Base-by-base conservation (phyloP, 306 rosid genomes). In the Cicer arietinum region DNA sequence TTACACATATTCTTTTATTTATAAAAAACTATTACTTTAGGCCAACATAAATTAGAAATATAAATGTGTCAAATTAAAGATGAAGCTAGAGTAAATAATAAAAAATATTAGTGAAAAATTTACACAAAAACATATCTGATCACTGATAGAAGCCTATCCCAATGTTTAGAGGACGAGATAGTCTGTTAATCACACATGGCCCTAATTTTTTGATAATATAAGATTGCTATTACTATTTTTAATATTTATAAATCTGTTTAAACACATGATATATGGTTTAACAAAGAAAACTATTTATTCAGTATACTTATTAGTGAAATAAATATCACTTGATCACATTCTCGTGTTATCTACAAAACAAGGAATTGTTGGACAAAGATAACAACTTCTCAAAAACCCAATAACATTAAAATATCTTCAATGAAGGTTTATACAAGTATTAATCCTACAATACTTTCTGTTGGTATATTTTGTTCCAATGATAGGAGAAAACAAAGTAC, bases 21-120 rank as follows among this genome's bases (percentile, higher is more conserved):
- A 12, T 10, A 39, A 3, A 40, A 50, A 12, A 54, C 10, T 17
- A 43, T 17, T 2, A 30, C 8, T 3, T 43, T 46, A 30, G 22
- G 57, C 7, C 13, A 43, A 61, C 74, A 64, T 53, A 16, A 53
- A 71, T 6, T 30, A 64, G 43, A 46, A 60, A n/a, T n/a, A 51
- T 48, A 8, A 17, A 5, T 51, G 39, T 62, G 59, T 50, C 13
- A 30, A 50, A 10, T 25, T 25, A 41, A 25, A 17, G 18, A 51
- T 45, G 75, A 56, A 59, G 75, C 44, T 37, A 9, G 25, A 74
- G 30, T 51, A 46, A 56, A 65, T 39, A 71, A 5, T 10, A 14
- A 48, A 10, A 20, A 20, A 20, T 20, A 20, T 20, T 20, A 20
- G 22, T 0, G 16, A 17, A 8, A 18, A 20, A 18, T 17, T 8